Evolutionary conservation across 176 grass and related monocot species (phyloP), one percentile per base, ranked within the genome.

Genomic region (Rhynchospora pubera): DNA sequence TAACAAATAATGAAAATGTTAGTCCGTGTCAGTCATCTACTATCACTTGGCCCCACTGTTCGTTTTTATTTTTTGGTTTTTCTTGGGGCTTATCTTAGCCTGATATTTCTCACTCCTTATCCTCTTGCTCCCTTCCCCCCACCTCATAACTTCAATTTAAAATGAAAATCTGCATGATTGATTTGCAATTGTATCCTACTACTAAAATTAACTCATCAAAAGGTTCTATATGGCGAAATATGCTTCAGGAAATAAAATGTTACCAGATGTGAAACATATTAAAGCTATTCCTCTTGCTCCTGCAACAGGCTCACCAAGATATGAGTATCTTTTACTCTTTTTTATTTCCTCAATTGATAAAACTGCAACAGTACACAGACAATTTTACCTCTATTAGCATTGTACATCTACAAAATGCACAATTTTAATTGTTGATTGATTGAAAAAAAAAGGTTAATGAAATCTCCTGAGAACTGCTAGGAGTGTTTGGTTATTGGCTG

Each of bases 191-290:
- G 0, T 1, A 39, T 39, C 34, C 16, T 74, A 74, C 19, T 14
- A 74, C 13, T 50, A 74, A 48, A 11, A 14, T 22, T 19, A 70
- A 46, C 45, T 70, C 43, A 13, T 13, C 18, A 46, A 69, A 4
- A 19, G 6, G 21, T 71, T 67, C 47, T 21, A 21, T 22, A 34
- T 5, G 3, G 48, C 9, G 4, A 61, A 61, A 18, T 61, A 61
- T 75, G 2, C 2, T 53, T 22, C 22, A 21, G 59, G 5, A 45
- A 6, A 39, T 21, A 53, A 42, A 65, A 6, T 73, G 63, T 84
- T 91, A 98, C 96, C 96, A 86, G 96, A 99, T 50, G 96, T 99
- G 83, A 99, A 99, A 63, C 96, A 99, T 84, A 99, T 95, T 16
- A 99, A 68, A 80, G 86, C 90, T 64, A 91, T 59, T 60, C 86